Base-by-base conservation (phyloP, 1,284 basidiomycete species). In the Cutaneotrichosporon arboriforme region DNA sequence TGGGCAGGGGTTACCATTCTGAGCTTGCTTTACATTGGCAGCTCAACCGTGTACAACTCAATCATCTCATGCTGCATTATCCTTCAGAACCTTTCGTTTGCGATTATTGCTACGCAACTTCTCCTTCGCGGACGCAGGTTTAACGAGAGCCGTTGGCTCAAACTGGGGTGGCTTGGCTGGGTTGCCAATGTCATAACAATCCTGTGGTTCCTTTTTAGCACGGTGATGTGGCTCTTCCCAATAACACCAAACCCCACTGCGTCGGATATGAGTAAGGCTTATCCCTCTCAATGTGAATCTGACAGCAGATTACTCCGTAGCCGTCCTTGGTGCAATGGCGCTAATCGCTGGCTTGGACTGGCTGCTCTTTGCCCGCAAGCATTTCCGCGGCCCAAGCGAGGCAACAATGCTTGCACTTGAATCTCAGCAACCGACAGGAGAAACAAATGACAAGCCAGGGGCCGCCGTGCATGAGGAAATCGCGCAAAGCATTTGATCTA, bases 181-280 rank as follows among this genome's bases (percentile, higher is more conserved):
- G 33, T 56, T 5, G 35, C 36, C 26, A 56, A 56, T 20, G 36
- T 36, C 5, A 9, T 56, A 13, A 56, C 54, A 2, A 46, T 54
- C 8, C 17, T 46, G 4, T 57, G 52, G 52, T 46, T 39, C 1
- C 8, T 51, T 9, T 57, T 54, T 41, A 22, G 51, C 8, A 48
- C 51, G 21, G 52, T 57, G 35, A 51, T 57, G 48, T 57, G 56
- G 56, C 41, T 57, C 22, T 57, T 57, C 56, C 56, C 56, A 8
- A 12, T 51, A 13, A 54, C 48, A 17, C 51, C 51, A 8, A 18
- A 44, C 22, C 56, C 56, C 3, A 42, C 44, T 8, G 51, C 23
- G 2, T 33, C 47, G n/a, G 47, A 49, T 3, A 57, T 57, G 56
- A 57, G 56, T 57, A 37, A 43, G 56, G 50, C n/a, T 3, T 12